Evolutionary conservation across 2,329 filamentous ascomycete genomes (phyloP), one percentile per base, ranked within the genome.

Genomic region (Gnomoniopsis sp.): DNA sequence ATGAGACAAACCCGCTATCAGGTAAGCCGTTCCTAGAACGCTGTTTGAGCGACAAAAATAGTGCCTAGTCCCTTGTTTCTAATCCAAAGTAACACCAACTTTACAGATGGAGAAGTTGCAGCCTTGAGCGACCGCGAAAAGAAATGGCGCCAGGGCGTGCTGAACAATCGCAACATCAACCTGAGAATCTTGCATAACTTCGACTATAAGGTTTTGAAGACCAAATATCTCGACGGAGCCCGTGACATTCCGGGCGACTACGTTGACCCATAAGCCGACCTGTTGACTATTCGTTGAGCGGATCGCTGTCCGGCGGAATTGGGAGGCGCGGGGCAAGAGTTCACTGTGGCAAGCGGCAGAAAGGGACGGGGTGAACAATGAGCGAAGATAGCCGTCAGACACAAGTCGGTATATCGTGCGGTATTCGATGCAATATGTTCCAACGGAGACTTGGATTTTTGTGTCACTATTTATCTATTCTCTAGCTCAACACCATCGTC

Each of bases 151-250:
- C 62, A 60, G 0, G 46, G 48, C 10, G 53, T 53, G 2, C 58
- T 62, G 36, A 12, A 30, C 11, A 58, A 62, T 4, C 65, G 66
- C 30, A 71, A 74, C 0, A 66, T 79, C 19, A 80, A 78, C 59
- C 46, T 75, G 17, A 70, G 77, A 19, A 67, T 72, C 2, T 58
- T 80, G 52, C 63, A 76, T 10, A 72, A 69, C 4, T 67, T 78
- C 14, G 71, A 78, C 51, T 54, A 75, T 21, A 60, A 55, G 17
- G 62, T 61, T 41, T 23, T 76, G 51, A 64, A 68, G 22, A 46
- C 67, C 7, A 50, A 51, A 21, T 54, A 63, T 49, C 6, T 61
- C 1, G 66, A 74, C 21, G 74, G 68, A 4, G 69, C 63, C 68
- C 68, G 63, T 4, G 59, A 48, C 17, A 57, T 70, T 30, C 10